These are phyloP conservation scores for Mortierella alpina DNA, from an alignment of 192 early-diverging fungal species.

Conservation along the genomic window DNA sequence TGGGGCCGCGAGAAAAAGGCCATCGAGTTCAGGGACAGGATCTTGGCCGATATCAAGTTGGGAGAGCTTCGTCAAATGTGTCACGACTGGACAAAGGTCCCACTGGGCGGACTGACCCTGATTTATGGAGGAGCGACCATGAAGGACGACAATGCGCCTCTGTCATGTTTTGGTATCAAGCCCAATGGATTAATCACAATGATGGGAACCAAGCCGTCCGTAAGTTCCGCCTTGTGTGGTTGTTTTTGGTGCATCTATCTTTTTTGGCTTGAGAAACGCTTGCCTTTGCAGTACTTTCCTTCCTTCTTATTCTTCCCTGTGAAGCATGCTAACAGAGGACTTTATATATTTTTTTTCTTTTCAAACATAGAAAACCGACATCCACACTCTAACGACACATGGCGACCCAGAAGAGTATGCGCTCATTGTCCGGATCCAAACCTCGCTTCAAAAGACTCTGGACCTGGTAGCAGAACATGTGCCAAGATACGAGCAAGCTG, in stretches of 20 bases:
- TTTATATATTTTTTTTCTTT: not conserved
- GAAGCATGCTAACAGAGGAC: too few relatives aligned
- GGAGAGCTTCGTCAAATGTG: constrained; percentile 35
- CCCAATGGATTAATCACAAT: constrained; percentile 79
- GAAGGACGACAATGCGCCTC: constrained; percentile 77
- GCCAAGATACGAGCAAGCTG: constrained; percentile 27
- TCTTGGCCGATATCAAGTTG: constrained; percentile 26
- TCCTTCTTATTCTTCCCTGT: not conserved
- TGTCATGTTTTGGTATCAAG: constrained; percentile 80
- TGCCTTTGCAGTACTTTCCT: not conserved
- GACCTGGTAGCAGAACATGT: constrained; percentile 31
- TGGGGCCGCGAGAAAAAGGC: constrained; percentile 45
- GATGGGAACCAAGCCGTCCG: constrained; percentile 72
- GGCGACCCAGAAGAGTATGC: constrained; percentile 65
- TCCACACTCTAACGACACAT: constrained; percentile 48
- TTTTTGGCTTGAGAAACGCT: constrained; percentile 8
- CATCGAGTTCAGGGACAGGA: constrained; percentile 14
- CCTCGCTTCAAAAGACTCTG: constrained; percentile 43
- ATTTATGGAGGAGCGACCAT: constrained; percentile 66
- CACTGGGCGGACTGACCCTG: constrained; percentile 38
- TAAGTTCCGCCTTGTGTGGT: constrained; percentile 35
- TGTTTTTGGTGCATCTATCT: not conserved
- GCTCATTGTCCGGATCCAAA: constrained; percentile 57
- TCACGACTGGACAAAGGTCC: constrained; percentile 44
- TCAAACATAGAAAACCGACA: constrained; percentile 49